Conservation (phyloP, 1,284 basidiomycete species). For the Apiotrichum montevideense region DNA sequence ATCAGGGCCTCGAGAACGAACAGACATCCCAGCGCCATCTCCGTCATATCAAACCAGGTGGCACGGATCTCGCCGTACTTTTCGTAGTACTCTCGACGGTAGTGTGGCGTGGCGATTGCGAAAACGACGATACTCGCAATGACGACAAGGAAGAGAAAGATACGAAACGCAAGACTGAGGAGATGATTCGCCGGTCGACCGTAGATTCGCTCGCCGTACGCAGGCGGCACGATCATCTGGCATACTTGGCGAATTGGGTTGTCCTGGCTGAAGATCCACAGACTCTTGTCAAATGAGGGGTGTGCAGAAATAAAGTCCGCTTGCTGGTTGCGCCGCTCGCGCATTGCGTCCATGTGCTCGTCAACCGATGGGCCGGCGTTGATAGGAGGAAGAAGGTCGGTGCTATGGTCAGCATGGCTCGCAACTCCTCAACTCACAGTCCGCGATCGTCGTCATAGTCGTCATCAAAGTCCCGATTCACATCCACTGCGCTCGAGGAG, state of each 20-base stretch:
- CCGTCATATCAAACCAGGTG: slow-evolving; percentile 85
- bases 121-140: slow-evolving; percentile 80
- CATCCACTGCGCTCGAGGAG: neutral
- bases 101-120: slow-evolving; percentile 76
- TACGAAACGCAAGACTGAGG: slow-evolving; percentile 67
- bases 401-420: slow-evolving; percentile 14
- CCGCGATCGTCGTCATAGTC: slow-evolving; percentile 37
- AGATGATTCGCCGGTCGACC: slow-evolving; percentile 63
- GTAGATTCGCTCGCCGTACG: slow-evolving; percentile 77
- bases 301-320: slow-evolving; percentile 84
- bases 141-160: slow-evolving; percentile 68
- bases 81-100: slow-evolving; percentile 68
- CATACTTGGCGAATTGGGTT: slow-evolving; percentile 69
- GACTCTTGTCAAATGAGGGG: slow-evolving; percentile 82
- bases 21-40: slow-evolving; percentile 66
- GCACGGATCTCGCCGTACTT: slow-evolving; percentile 57
- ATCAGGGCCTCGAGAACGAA: slow-evolving; percentile 81
- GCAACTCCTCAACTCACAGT: slow-evolving; percentile 21
- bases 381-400: slow-evolving; percentile 37
- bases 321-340: slow-evolving; percentile 72
- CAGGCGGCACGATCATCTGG: slow-evolving; percentile 76
- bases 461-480: slow-evolving; percentile 8
- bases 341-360: slow-evolving; percentile 53
- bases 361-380: slow-evolving; percentile 30
- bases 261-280: slow-evolving; percentile 83